phyloP scores from a whole-genome alignment of 2,329 filamentous ascomycete species.

The Anisogramma anomala region DNA sequence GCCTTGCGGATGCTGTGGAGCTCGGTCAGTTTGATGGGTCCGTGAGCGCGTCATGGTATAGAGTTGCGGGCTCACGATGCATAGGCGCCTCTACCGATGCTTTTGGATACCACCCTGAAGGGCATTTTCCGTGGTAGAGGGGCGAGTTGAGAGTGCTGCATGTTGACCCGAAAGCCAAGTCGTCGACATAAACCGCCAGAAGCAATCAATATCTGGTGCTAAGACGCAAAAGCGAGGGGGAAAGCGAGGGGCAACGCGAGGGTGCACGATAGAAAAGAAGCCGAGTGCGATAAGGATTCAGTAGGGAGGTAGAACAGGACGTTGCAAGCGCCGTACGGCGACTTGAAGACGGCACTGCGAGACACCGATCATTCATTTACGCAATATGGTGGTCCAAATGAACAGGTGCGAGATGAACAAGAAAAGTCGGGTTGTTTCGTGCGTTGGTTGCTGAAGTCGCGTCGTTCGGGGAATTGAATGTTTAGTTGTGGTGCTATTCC shows the following conservation, averaged over 20 bases:
- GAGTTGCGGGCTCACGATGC: conserved; percentile 68
- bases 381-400: too few relatives aligned
- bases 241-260: background rate
- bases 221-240: too few relatives aligned
- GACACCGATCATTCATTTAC: background rate
- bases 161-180: conserved; percentile 19
- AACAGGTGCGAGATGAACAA: too few relatives aligned
- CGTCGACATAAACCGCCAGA: background rate
- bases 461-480: too few relatives aligned
- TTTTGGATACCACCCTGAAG: conserved; percentile 91
- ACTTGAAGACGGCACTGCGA: conserved; percentile 1
- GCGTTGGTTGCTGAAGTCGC: too few relatives aligned
- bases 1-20: conserved; percentile 77
- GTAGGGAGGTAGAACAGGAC: background rate
- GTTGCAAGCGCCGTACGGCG: too few relatives aligned
- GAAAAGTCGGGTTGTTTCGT: too few relatives aligned
- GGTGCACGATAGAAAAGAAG: background rate
- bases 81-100: conserved; percentile 92
- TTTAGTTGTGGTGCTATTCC: too few relatives aligned
- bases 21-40: conserved; percentile 14
- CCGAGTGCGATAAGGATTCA: background rate
- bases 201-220: too few relatives aligned
- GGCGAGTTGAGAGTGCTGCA: conserved; percentile 74
- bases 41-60: conserved; percentile 11
- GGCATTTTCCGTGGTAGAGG: conserved; percentile 76